A percentile compares a stretch with the other conserved stretches of the same genome.
Conservation (phyloP, 108 stramenopile species). For the Skeletonema menzelii region DNA sequence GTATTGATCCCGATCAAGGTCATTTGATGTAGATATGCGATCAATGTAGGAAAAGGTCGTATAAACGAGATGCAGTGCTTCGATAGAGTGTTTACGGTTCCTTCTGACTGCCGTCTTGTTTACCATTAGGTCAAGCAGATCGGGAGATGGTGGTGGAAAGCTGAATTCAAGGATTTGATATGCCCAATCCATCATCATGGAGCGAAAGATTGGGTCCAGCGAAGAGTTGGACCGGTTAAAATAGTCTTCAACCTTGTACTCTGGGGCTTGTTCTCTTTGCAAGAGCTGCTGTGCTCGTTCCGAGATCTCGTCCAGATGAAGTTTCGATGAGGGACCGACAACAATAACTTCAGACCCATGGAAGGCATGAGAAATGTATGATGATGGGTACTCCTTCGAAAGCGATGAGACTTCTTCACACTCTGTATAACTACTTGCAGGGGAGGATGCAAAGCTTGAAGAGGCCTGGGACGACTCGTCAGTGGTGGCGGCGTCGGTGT, state of each 20-base stretch:
- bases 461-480: constrained; percentile 1
- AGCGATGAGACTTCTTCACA: not conserved
- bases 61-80: constrained; percentile 1
- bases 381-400: not conserved
- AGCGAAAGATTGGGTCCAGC: not conserved
- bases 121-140: not conserved
- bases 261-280: constrained; percentile 4
- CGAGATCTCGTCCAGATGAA: constrained; percentile 1
- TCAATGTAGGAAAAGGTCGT: not conserved
- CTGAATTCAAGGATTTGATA: not conserved
- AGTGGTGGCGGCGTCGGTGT: not conserved
- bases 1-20: not conserved
- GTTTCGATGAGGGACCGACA: not conserved
- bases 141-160: not conserved
- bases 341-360: not conserved
- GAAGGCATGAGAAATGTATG: not conserved
- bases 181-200: constrained; percentile 4
- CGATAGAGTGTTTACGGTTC: not conserved
- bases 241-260: not conserved
- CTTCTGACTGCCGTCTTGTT: not conserved
- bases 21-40: not conserved
- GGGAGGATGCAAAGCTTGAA: not conserved
- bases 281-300: constrained; percentile 6
- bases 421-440: not conserved
- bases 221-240: not conserved